phyloP scores from a whole-genome alignment of 805 yeast genomes.

The Myxozyma udenii region DNA sequence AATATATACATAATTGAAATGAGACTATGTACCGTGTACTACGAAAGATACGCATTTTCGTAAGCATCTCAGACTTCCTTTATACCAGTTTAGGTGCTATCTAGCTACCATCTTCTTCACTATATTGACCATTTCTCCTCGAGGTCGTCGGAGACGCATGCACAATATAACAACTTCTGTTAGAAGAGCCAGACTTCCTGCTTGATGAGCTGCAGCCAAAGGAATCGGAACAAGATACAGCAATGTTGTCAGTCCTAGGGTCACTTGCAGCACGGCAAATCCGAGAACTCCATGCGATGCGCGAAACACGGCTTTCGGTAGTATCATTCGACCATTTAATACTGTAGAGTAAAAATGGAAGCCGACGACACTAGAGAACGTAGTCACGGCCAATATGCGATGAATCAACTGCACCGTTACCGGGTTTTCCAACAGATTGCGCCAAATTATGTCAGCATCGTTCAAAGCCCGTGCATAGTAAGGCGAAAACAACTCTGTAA shows the following conservation, averaged over 20 bases:
- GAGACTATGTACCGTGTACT: too few species aligned
- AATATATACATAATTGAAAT: too few species aligned
- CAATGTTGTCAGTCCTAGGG: constrained; percentile 82
- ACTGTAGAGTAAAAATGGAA: constrained; percentile 51
- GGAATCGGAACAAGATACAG: constrained; percentile 88
- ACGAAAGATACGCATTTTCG: too few species aligned
- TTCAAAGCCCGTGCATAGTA: constrained; percentile 66
- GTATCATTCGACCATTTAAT: constrained; percentile 32
- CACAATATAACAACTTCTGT: constrained; percentile 70
- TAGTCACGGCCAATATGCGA: constrained; percentile 75
- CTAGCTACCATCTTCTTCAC: not conserved
- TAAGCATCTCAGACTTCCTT: too few species aligned
- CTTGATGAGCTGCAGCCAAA: constrained; percentile 93
- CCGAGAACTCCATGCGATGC: constrained; percentile 74
- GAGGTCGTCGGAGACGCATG: constrained; percentile 44
- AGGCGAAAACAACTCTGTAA: constrained; percentile 73
- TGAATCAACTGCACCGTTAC: constrained; percentile 92
- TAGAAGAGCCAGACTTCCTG: constrained; percentile 87
- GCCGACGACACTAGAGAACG: constrained; percentile 54
- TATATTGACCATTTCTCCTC: constrained; percentile 1
- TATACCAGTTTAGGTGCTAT: not conserved
- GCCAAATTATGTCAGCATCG: constrained; percentile 77
- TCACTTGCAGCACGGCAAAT: constrained; percentile 74
- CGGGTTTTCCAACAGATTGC: constrained; percentile 92
- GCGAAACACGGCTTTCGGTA: constrained; percentile 57